Conservation (phyloP, 1,284 basidiomycete species). For the Volvariella surrecta region DNA sequence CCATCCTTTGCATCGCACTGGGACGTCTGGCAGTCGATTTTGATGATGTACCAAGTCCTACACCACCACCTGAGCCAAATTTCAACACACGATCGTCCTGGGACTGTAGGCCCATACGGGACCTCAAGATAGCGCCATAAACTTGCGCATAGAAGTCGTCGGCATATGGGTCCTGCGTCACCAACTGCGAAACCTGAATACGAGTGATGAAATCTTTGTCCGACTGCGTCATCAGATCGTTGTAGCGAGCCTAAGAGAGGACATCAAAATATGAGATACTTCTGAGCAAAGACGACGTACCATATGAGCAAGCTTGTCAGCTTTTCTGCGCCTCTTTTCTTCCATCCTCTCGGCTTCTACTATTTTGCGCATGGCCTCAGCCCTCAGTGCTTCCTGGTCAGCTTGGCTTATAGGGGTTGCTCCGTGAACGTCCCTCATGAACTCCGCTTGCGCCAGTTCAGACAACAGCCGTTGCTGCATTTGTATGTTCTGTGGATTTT, state of each 20-base stretch:
- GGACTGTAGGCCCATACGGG: conserved; percentile 63
- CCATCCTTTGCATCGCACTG: conserved; percentile 96
- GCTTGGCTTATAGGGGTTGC: conserved; percentile 29
- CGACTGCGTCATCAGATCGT: conserved; percentile 97
- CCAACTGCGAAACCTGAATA: conserved; percentile 97
- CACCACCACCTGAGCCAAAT: conserved; percentile 72
- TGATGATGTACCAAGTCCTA: conserved; percentile 70
- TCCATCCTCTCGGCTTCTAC: conserved; percentile 83
- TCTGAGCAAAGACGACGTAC: conserved; percentile 25
- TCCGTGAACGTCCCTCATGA: conserved; percentile 53
- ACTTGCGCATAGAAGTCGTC: conserved; percentile 99
- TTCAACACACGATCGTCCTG: conserved; percentile 75
- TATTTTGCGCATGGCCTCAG: conserved; percentile 80
- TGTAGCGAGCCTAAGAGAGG: conserved; percentile 76
- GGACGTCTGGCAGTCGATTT: conserved; percentile 67
- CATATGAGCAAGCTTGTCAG: conserved; percentile 83
- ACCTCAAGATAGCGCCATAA: conserved; percentile 76
- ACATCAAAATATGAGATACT: conserved; percentile 9
- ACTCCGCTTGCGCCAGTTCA: conserved; percentile 63
- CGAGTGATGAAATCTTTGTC: conserved; percentile 99
- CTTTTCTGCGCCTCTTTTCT: conserved; percentile 70
- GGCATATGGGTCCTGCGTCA: conserved; percentile 92
- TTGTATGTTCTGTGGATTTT: conserved; percentile 53
- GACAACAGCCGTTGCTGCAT: conserved; percentile 64
- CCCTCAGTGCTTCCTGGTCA: conserved; percentile 61